phyloP scores from a whole-genome alignment of 768 basidiomycete species.

The Collybia sordida region DNA sequence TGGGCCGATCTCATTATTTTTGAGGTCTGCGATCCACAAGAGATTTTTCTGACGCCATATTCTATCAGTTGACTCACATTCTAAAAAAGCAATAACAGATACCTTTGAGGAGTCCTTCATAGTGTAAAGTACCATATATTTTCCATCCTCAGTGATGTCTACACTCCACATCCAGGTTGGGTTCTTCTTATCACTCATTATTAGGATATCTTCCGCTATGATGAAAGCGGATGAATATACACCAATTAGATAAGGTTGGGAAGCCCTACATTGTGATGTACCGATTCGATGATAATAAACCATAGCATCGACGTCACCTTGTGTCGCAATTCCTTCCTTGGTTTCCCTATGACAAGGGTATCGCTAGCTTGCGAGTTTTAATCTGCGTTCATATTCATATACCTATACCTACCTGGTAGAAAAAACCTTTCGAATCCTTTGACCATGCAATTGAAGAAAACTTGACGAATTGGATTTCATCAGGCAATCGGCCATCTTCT shows the following conservation, averaged over 20 bases:
- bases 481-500: slow-evolving; percentile 53
- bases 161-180: slow-evolving; percentile 65
- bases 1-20: slow-evolving; percentile 55
- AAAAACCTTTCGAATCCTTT: slow-evolving; percentile 78
- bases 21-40: slow-evolving; percentile 71
- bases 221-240: slow-evolving; percentile 1
- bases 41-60: slow-evolving; percentile 57
- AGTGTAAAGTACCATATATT: slow-evolving; percentile 57
- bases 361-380: slow-evolving; percentile 32
- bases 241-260: neutral
- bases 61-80: slow-evolving; percentile 1
- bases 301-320: slow-evolving; percentile 66
- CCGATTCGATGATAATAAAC: slow-evolving; percentile 76
- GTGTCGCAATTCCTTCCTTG: slow-evolving; percentile 57
- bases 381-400: slow-evolving; percentile 5
- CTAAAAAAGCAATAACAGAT: slow-evolving; percentile 14
- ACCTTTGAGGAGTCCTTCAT: slow-evolving; percentile 66
- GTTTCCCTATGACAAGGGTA: slow-evolving; percentile 53
- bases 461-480: slow-evolving; percentile 75
- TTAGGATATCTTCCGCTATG: slow-evolving; percentile 66
- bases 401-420: slow-evolving; percentile 62
- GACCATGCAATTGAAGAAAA: slow-evolving; percentile 76
- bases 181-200: slow-evolving; percentile 62
- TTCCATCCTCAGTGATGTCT: slow-evolving; percentile 62
- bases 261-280: slow-evolving; percentile 60